Base-by-base conservation (phyloP, 129 eudicot genomes). In the Arctium minus region DNA sequence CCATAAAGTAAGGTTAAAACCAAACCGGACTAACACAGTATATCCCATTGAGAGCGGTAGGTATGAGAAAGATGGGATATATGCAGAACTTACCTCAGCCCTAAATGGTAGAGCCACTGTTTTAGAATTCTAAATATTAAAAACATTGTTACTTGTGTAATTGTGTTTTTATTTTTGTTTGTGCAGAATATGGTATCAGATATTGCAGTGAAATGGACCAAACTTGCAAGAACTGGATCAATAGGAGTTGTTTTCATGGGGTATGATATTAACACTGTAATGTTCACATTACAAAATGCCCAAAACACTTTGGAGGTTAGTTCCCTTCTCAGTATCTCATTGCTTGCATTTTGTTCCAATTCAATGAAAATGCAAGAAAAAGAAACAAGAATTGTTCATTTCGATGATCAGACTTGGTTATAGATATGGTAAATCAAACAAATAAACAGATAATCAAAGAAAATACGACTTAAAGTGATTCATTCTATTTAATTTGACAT, bases 201-300 rank as follows among this genome's bases (percentile, higher is more conserved):
- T 67, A 84, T 88, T 64, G 98, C 98, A 38, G 87, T 37, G 91
- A 92, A 88, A 87, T 96, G 98, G 99, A 88, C 92, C 46, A 82
- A 92, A 62, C 73, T 96, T 79, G 85, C 94, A 82, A 89, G 92
- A 88, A 90, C 97, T 5, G 99, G 98, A 80, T 88, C 92, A 18
- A 74, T 92, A 70, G 94, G 88, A 76, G 89, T 83, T 39, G 89
- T 83, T 85, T 96, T 96, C 85, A 85, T 86, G 88, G 97, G 91
- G 7, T 85, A 92, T 80, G 99, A 96, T 89, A 17, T 90, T 37
- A 84, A 86, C 76, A 96, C 99, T 37, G 86, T 96, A 13, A 96
- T 93, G 99, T 90, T 96, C 90, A 85, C 90, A 44, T 80, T 93
- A 91, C 89, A 93, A 82, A 92, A 89, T 81, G 98, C 93, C 39